A percentile compares a stretch with the other conserved stretches of the same genome.
Evolutionary conservation across 2,329 filamentous ascomycete species (phyloP).

Genomic region (Fusarium xyrophilum): DNA sequence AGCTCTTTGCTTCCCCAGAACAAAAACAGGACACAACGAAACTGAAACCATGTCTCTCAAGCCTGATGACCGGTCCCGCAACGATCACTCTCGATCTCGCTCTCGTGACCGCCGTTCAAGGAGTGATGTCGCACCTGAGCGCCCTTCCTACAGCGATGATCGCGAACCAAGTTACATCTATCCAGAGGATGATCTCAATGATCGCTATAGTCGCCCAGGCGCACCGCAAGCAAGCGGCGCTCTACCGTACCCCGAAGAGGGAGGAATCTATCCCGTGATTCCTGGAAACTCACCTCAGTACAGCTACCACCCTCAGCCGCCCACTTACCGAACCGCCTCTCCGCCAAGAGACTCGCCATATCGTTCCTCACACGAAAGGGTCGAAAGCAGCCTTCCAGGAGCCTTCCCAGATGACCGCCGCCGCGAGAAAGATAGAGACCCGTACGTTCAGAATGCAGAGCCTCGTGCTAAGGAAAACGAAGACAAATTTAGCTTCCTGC

Average conservation of each 20-base stretch:
- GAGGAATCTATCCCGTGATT: conserved; percentile 48
- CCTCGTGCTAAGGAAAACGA: conserved; percentile 39
- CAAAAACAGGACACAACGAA: background rate
- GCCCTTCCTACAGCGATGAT: conserved; percentile 49
- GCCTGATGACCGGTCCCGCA: conserved; percentile 54
- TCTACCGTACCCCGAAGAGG: conserved; percentile 51
- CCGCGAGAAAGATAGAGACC: conserved; percentile 39
- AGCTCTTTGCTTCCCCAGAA: conserved; percentile 7
- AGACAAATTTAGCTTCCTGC: conserved; percentile 54
- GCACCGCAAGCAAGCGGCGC: conserved; percentile 46
- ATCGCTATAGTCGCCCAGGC: conserved; percentile 44
- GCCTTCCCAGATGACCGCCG: conserved; percentile 47
- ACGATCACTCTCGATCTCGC: conserved; percentile 58
- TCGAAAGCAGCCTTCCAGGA: conserved; percentile 44
- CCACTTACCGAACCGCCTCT: conserved; percentile 47
- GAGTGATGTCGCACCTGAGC: conserved; percentile 43
- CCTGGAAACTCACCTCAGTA: conserved; percentile 48
- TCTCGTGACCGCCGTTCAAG: conserved; percentile 48
- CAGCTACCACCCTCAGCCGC: conserved; percentile 49
- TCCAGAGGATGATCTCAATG: conserved; percentile 52
- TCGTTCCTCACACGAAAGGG: conserved; percentile 48
- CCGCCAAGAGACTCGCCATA: conserved; percentile 48
- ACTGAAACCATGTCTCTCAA: conserved; percentile 57
- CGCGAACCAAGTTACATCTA: conserved; percentile 53
- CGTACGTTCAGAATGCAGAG: conserved; percentile 22